Conservation (phyloP, 208 protist genomes). For the Leishmania martiniquensis region DNA sequence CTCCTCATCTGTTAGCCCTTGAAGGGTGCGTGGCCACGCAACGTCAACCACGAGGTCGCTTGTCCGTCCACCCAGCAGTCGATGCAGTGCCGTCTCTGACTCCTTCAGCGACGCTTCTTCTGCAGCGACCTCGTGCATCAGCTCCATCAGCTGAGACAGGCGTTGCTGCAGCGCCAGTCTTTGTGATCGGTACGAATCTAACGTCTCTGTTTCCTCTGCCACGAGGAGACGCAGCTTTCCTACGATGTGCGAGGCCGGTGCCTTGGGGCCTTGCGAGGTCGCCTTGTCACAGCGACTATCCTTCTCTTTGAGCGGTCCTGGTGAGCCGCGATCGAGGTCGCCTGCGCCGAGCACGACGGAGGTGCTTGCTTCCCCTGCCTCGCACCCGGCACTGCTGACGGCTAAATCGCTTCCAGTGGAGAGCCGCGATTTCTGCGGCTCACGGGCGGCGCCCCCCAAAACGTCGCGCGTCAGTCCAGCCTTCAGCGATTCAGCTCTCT, state of each 20-base stretch:
- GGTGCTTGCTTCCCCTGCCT: neutral
- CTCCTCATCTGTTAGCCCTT: constrained; percentile 53
- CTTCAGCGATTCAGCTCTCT: neutral
- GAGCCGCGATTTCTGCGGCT: neutral
- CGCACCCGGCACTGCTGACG: neutral
- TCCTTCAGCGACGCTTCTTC: constrained; percentile 20
- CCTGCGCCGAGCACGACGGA: neutral
- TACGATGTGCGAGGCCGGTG: neutral
- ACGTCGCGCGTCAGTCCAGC: constrained; percentile 1
- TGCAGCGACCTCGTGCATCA: constrained; percentile 15
- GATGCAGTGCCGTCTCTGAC: constrained; percentile 40
- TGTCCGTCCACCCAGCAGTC: constrained; percentile 4
- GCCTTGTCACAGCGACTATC: neutral
- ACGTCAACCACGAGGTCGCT: constrained; percentile 12
- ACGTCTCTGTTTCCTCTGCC: constrained; percentile 11
- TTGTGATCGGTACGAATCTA: constrained; percentile 21
- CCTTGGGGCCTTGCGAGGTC: neutral
- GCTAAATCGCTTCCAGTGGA: neutral
- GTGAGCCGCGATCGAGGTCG: neutral
- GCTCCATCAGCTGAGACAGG: constrained; percentile 9
- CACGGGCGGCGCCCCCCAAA: neutral
- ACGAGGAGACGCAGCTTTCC: constrained; percentile 22
- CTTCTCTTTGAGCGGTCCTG: neutral
- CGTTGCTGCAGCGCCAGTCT: constrained; percentile 11
- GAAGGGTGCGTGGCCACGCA: constrained; percentile 39